These are phyloP conservation scores for Tylopilus balloui DNA, from an alignment of 768 basidiomycete species.

Conservation along the genomic window DNA sequence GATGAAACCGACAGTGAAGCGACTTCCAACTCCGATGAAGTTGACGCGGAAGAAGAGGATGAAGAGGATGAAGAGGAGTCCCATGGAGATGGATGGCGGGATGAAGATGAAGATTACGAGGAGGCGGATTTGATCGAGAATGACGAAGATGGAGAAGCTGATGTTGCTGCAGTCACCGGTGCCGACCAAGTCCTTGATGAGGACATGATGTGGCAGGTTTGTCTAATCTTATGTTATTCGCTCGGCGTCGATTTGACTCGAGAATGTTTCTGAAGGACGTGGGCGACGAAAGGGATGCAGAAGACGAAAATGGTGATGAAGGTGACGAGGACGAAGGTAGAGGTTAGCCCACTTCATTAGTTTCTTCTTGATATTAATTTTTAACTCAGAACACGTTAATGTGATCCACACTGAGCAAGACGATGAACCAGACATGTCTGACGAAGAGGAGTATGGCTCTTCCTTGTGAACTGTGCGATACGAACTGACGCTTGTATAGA, in stretches of 20 bases:
- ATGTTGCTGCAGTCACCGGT: conserved; percentile 48
- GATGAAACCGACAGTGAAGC: conserved; percentile 81
- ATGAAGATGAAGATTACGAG: conserved; percentile 49
- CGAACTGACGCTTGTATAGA: conserved; percentile 28
- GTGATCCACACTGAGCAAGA: conserved; percentile 61
- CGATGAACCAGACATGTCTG: conserved; percentile 59
- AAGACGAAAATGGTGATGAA: conserved; percentile 58
- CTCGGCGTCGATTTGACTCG: conserved; percentile 10
- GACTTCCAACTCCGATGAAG: conserved; percentile 72
- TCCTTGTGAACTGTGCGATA: neutral
- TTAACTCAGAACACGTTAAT: conserved; percentile 43
- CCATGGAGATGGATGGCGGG: conserved; percentile 49
- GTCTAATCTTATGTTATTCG: conserved; percentile 12
- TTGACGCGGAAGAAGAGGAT: conserved; percentile 58
- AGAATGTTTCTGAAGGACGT: conserved; percentile 42
- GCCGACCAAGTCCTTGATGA: conserved; percentile 46
- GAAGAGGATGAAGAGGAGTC: conserved; percentile 54
- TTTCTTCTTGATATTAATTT: conserved; percentile 8
- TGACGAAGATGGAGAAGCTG: conserved; percentile 49
- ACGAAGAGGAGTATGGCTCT: conserved; percentile 57
- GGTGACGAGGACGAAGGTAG: conserved; percentile 38
- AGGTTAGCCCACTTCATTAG: conserved; percentile 10
- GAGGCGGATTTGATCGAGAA: conserved; percentile 63
- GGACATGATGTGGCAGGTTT: conserved; percentile 57
- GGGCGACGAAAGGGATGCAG: conserved; percentile 49